Evolutionary conservation across 163 green algal genomes (phyloP).

Genomic region (Botryococcus braunii): DNA sequence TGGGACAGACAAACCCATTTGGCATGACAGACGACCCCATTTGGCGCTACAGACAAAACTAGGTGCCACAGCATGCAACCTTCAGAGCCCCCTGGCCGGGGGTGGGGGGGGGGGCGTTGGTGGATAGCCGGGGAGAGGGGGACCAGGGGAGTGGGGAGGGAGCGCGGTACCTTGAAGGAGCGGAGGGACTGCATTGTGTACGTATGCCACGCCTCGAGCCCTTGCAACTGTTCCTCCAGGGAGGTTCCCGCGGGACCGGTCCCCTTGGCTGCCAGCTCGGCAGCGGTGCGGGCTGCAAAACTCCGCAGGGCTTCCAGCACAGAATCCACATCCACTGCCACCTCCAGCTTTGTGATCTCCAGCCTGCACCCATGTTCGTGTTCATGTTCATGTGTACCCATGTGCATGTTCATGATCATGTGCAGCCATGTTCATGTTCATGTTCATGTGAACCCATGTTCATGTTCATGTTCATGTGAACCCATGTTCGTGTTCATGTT

Average conservation of each 20-base stretch:
- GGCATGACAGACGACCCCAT: too few species aligned
- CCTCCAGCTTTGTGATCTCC: constrained; percentile 35
- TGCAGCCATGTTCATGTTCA: too few species aligned
- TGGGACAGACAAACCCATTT: too few species aligned
- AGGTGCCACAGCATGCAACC: not conserved
- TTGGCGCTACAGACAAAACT: not conserved
- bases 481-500: too few species aligned
- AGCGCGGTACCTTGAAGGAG: constrained; percentile 45
- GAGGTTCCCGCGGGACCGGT: constrained; percentile 6
- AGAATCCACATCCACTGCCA: constrained; percentile 47
- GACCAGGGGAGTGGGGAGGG: too few species aligned
- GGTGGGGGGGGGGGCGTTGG: too few species aligned
- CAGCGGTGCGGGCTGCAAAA: constrained; percentile 46
- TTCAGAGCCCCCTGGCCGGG: too few species aligned
- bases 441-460: too few species aligned
- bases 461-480: too few species aligned
- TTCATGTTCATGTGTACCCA: too few species aligned
- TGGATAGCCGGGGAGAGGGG: not conserved
- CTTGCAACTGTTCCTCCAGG: constrained; percentile 57
- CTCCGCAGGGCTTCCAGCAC: constrained; percentile 43
- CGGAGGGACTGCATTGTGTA: constrained; percentile 32
- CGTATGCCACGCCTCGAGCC: constrained; percentile 55
- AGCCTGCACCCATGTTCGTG: constrained; percentile 25
- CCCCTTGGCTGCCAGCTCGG: constrained; percentile 45
- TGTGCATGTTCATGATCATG: too few species aligned